Percentiles rank a stretch among this genome's conserved stretches.
Conservation (phyloP, 2,329 filamentous ascomycete species). For the Cercospora citrullina region DNA sequence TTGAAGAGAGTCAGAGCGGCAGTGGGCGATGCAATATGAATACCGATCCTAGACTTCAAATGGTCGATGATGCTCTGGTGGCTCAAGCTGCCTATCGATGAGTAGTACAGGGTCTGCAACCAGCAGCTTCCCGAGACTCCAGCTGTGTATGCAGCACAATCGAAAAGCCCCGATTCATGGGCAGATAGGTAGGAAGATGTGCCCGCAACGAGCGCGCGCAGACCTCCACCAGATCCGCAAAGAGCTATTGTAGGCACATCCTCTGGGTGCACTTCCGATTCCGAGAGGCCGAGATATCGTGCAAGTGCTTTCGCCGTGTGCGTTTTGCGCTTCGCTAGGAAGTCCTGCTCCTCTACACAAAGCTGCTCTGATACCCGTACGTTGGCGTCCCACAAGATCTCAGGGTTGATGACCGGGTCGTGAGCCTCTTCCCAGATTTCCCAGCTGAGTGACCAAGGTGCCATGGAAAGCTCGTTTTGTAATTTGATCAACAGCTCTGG, state of each 20-base stretch:
- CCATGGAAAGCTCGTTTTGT: conserved; percentile 82
- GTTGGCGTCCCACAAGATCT: conserved; percentile 76
- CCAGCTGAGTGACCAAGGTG: conserved; percentile 82
- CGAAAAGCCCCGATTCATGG: conserved; percentile 83
- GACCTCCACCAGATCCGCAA: conserved; percentile 88
- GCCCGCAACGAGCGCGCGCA: conserved; percentile 86
- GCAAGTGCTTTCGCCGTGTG: conserved; percentile 73
- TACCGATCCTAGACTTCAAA: conserved; percentile 76
- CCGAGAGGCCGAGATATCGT: conserved; percentile 74
- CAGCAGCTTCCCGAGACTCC: conserved; percentile 96
- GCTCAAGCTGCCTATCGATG: conserved; percentile 69
- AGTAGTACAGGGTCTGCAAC: conserved; percentile 86
- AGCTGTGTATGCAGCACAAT: conserved; percentile 91
- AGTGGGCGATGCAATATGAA: conserved; percentile 92
- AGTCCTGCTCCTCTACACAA: conserved; percentile 79
- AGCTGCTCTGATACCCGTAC: conserved; percentile 81
- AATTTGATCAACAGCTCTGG: conserved; percentile 79
- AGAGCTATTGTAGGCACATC: conserved; percentile 92
- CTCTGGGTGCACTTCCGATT: conserved; percentile 81
- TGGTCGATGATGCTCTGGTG: conserved; percentile 75
- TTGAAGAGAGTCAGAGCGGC: conserved; percentile 76
- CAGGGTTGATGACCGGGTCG: conserved; percentile 78
- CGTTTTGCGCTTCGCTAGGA: conserved; percentile 66
- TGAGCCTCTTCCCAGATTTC: conserved; percentile 93
- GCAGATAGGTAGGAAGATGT: conserved; percentile 83